These are phyloP conservation scores for Ophryocystis elektroscirrha DNA, from an alignment of 169 alveolate genomes.

Conservation along the genomic window DNA sequence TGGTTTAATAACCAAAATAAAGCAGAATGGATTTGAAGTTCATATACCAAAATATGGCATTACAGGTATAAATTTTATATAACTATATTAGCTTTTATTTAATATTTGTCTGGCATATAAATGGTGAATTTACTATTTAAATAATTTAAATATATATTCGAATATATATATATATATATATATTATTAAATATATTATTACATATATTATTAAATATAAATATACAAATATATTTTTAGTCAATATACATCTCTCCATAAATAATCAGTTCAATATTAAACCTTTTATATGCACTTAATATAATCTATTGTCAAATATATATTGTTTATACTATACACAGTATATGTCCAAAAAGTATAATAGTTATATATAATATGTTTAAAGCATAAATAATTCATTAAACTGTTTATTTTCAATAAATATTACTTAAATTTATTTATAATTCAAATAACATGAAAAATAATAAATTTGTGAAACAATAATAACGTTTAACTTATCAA, in stretches of 20 bases:
- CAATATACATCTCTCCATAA: background rate
- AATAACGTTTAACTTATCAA: too few species aligned
- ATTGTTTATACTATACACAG: background rate
- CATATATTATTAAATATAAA: too few species aligned
- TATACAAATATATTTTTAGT: background rate
- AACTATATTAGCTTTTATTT: background rate
- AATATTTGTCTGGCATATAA: background rate
- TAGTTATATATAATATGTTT: background rate
- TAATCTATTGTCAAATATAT: background rate
- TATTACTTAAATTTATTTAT: too few species aligned
- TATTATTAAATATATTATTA: too few species aligned
- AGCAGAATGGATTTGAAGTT: background rate
- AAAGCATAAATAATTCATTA: background rate
- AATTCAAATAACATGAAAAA: too few species aligned
- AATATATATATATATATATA: too few species aligned
- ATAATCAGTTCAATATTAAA: too few species aligned
- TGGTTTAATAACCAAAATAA: background rate
- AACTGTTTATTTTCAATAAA: too few species aligned
- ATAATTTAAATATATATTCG: too few species aligned
- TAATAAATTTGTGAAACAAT: too few species aligned
- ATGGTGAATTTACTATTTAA: too few species aligned
- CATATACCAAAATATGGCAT: background rate
- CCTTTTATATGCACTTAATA: background rate
- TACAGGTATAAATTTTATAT: background rate
- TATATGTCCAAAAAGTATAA: background rate